Evolutionary conservation across 2,329 filamentous ascomycete genomes (phyloP), one percentile per base, ranked within the genome.

Genomic region (Lachnellula arida): DNA sequence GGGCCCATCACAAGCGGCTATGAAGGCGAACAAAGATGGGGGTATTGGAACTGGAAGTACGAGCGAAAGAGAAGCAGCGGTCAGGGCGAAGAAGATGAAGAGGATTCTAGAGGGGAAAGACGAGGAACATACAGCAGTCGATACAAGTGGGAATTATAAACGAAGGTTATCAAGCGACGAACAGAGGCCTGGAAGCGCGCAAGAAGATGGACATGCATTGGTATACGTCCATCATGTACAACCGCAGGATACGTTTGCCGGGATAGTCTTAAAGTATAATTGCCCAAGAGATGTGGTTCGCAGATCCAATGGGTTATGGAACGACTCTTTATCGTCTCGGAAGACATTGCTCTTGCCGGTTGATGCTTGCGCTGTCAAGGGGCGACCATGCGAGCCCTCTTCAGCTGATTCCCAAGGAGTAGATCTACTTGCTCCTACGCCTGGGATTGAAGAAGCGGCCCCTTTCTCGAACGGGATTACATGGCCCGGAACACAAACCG

Each of bases 291-390:
- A 92, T 48, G 81, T 88, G 2, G 86, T 99, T 62, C 82, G 90
- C 56, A 94, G 89, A 70, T 86, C 91, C 40, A 99, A 99, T 70
- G 85, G 94, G 11, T 85, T 99, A 67, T 99, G 94, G 94, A 90
- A 91, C 61, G 94, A 97, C 69, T 91, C 85, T 60, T 87, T 97
- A 37, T 93, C 97, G 70, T 84, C 86, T 48, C 85, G 92, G 57
- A 89, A 89, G 66, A 86, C 84, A 61, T 80, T 99, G 15, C 80
- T 92, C 8, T 76, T 99, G 51, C 94, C 94, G 0, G 90, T 97
- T 4, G 92, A 96, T 70, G 88, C 90, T 42, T 97, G 93, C 71
- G 86, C 88, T 43, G 78, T 92, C 43, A 94, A 91, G 68, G 91
- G 93, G 32, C 81, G 85, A 50, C 81, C 81, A 15, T 85, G 82